These are phyloP conservation scores for Erodium chrysanthum DNA, from an alignment of 441 rosid species.

Conservation along the genomic window DNA sequence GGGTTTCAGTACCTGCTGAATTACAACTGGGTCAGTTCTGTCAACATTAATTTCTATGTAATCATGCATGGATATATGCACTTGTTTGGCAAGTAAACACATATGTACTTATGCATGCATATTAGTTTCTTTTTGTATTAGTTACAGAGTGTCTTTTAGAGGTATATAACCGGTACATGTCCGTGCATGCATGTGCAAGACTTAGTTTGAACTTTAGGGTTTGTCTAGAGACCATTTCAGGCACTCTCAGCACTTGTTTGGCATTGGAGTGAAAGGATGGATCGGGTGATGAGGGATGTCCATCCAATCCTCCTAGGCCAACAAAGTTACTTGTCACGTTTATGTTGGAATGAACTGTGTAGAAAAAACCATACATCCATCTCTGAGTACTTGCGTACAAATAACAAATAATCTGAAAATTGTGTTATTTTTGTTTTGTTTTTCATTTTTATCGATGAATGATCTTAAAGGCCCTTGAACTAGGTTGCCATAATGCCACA, in stretches of 20 bases:
- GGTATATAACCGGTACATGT: neutral
- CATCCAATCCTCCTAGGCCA: neutral
- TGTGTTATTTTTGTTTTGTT: neutral
- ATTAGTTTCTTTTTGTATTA: neutral
- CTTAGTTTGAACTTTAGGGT: neutral
- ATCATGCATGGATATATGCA: neutral
- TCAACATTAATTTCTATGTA: slow-evolving; percentile 2
- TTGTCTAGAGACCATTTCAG: neutral
- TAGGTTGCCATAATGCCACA: neutral
- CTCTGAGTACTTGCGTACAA: neutral
- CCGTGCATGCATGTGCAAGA: neutral
- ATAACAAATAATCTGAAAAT: neutral
- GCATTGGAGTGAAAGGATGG: neutral
- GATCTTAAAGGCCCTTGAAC: too few species aligned
- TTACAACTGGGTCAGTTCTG: slow-evolving; percentile 68
- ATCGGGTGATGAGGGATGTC: neutral
- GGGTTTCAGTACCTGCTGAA: slow-evolving; percentile 82
- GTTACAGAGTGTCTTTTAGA: neutral
- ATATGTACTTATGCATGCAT: neutral
- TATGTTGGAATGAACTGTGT: neutral
- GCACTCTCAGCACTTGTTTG: neutral
- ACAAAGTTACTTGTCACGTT: neutral
- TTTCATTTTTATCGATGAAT: neutral
- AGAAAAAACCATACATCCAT: neutral
- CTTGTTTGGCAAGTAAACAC: neutral